Evolutionary conservation across 2,329 filamentous ascomycete species (phyloP), one percentile per base, ranked within the genome.

Genomic region (Didymella sp.): DNA sequence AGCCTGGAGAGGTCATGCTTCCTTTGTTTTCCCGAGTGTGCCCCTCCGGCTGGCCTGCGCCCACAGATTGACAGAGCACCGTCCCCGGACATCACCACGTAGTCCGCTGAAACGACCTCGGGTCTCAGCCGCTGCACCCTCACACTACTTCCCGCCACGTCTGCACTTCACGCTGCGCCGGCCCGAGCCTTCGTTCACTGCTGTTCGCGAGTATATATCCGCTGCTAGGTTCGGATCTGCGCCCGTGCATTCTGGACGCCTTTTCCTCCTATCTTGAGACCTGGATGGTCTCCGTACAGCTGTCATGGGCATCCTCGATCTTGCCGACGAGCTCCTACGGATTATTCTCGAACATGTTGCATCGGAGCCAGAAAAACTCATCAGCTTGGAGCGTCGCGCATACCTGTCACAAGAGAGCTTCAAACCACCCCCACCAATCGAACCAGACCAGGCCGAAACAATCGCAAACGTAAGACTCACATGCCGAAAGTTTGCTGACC

Each of bases 321-420:
- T 82, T 49, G 80, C 80, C 58, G 81, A 81, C 63, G 81, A 84
- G 67, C 74, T 84, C 48, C 74, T 83, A 46, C 76, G 78, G 56
- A 77, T 78, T 53, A 81, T 84, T 24, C 75, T 84, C 62, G 80
- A 82, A 65, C 75, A 81, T 62, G 78, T 85, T 62, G 79, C 80
- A 51, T 77, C 79, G n/a, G 80, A 84, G 59, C 77, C 80, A 30
- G 79, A 82, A 43, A 81, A 80, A 66, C 76, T 80, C 27, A 77
- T 82, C 53, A 79, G 76, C 31, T 77, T 82, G 49, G 81, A 82
- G 60, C 77, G 80, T 51, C 76, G 80, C 60, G 78, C 77, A 56
- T 83, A 81, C 65, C 74, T 83, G 28, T 83, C 82, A 22, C 79
- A 80, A 56, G 82, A 83, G 67, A 81, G 79, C 73, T 81, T 83